Evolutionary conservation across 2,329 filamentous ascomycete species (phyloP).

Genomic region (Hymenoscyphus linearis): DNA sequence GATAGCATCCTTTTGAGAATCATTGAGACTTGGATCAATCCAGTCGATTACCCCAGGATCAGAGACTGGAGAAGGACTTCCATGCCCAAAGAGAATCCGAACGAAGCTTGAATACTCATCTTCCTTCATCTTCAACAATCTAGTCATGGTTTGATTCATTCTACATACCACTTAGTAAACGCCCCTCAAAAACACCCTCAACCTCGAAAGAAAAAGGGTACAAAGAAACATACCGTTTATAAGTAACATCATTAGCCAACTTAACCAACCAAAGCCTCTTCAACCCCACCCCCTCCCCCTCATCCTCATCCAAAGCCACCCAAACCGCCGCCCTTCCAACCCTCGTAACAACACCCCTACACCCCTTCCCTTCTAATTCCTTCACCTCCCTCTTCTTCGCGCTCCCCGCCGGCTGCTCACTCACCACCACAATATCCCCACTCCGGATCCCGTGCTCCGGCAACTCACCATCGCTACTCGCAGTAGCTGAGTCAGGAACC

Average conservation of each 20-base stretch:
- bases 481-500: constrained; percentile 61
- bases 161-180: constrained; percentile 31
- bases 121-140: constrained; percentile 52
- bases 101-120: constrained; percentile 55
- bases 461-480: constrained; percentile 43
- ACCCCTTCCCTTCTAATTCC: constrained; percentile 63
- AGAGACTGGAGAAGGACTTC: constrained; percentile 45
- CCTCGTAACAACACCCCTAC: constrained; percentile 64
- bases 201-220: not conserved
- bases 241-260: constrained; percentile 63
- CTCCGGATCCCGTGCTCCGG: constrained; percentile 71
- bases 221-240: constrained; percentile 35
- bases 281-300: constrained; percentile 36
- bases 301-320: constrained; percentile 66
- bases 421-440: constrained; percentile 72
- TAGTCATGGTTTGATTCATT: constrained; percentile 60
- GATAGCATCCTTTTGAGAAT: constrained; percentile 63
- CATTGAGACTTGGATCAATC: constrained; percentile 58
- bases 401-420: constrained; percentile 67
- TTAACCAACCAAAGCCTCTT: constrained; percentile 58
- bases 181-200: not conserved
- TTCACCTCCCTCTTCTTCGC: constrained; percentile 57
- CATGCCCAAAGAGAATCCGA: constrained; percentile 56
- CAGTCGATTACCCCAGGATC: constrained; percentile 49
- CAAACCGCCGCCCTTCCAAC: constrained; percentile 53